Percentiles rank a stretch among this genome's conserved stretches.
phyloP scores from a whole-genome alignment of 805 yeast genomes.

The Wickerhamomyces queroliae region DNA sequence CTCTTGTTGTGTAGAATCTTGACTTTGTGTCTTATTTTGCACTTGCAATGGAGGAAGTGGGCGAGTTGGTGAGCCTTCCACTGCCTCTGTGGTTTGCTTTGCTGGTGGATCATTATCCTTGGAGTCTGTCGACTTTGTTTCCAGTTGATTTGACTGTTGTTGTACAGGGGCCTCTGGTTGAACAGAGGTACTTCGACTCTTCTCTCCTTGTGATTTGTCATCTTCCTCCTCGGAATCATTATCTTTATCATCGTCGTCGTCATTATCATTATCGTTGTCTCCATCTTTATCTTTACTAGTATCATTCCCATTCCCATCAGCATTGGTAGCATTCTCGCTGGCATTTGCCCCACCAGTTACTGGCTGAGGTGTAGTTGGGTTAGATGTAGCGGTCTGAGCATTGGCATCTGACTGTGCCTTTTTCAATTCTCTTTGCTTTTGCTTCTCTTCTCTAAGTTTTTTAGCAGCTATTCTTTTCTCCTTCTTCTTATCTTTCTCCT shows the following conservation, averaged over 20 bases:
- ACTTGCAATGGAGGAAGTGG: constrained; percentile 1
- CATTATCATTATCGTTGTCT: neutral
- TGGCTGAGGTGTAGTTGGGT: neutral
- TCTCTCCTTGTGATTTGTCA: constrained; percentile 1
- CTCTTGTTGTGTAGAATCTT: too few relatives aligned
- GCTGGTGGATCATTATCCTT: neutral
- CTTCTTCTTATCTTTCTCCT: constrained; percentile 32
- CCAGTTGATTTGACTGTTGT: neutral
- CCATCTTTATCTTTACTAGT: constrained; percentile 3
- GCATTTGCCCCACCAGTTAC: too few relatives aligned
- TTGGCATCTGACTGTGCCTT: constrained; percentile 2
- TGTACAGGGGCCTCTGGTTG: constrained; percentile 1
- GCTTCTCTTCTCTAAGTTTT: constrained; percentile 27
- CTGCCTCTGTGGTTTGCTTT: neutral
- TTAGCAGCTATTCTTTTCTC: constrained; percentile 30
- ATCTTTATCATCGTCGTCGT: constrained; percentile 1
- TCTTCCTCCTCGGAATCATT: constrained; percentile 9
- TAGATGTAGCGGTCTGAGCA: constrained; percentile 1
- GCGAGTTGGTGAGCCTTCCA: neutral
- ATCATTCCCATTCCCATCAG: constrained; percentile 1
- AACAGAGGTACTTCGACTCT: constrained; percentile 1
- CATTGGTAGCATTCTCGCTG: neutral
- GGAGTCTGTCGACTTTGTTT: neutral
- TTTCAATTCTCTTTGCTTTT: constrained; percentile 16
- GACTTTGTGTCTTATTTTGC: too few relatives aligned